phyloP scores from a whole-genome alignment of 805 yeast species.

The Starmerella floris region DNA sequence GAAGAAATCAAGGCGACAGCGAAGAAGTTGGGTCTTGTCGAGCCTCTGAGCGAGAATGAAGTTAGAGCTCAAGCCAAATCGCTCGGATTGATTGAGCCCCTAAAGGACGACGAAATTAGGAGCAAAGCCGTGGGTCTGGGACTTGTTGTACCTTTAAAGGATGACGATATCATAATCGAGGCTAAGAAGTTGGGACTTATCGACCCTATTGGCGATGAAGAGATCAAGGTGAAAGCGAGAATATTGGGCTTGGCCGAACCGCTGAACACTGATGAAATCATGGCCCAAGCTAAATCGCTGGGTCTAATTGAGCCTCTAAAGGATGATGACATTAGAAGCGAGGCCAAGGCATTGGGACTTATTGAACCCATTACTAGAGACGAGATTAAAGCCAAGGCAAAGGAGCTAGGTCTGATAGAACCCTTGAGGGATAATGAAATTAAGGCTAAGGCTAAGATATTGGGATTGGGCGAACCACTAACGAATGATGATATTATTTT shows the following conservation, averaged over 20 bases:
- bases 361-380: conserved; percentile 33
- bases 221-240: conserved; percentile 7
- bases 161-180: conserved; percentile 5
- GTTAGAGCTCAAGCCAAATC: conserved; percentile 22
- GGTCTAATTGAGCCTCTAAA: conserved; percentile 28
- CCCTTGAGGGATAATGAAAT: conserved; percentile 5
- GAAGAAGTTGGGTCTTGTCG: conserved; percentile 10
- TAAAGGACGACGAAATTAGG: conserved; percentile 9
- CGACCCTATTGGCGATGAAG: conserved; percentile 7
- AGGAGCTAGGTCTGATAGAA: conserved; percentile 9
- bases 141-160: conserved; percentile 3
- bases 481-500: conserved; percentile 1
- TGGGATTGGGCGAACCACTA: conserved; percentile 7
- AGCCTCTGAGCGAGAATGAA: conserved; percentile 27
- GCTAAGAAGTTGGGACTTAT: conserved; percentile 26
- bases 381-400: conserved; percentile 7
- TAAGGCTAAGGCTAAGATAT: conserved; percentile 2
- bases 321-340: conserved; percentile 2
- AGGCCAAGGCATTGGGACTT: conserved; percentile 36
- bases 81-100: conserved; percentile 44
- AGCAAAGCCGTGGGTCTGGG: conserved; percentile 12
- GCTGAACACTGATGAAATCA: conserved; percentile 7
- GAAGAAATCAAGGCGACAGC: conserved; percentile 10
- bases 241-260: conserved; percentile 20
- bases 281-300: conserved; percentile 6